Evolutionary conservation across 495 filamentous ascomycete species (phyloP), one percentile per base, ranked within the genome.

Genomic region (Friedmanniomyces simplex): DNA sequence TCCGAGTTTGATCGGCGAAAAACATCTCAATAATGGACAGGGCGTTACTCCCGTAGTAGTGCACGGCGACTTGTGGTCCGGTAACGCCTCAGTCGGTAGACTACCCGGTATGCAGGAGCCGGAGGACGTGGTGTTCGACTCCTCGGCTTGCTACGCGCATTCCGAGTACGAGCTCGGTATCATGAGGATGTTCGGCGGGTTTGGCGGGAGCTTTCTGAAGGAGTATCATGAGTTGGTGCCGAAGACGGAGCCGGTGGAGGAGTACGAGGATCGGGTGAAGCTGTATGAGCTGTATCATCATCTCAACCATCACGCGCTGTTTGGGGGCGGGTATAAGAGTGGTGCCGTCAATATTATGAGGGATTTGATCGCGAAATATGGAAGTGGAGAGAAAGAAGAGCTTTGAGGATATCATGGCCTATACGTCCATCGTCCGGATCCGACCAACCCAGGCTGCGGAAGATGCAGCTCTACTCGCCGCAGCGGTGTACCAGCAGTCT

Each of bases 161-260:
- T 83, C 74, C 16, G 91, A 96, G 75, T 96, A 82, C 73, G 91
- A 96, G 67, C 67, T 91, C 49, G 91, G 91, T 0, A 95, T 96
- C 50, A 96, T 95, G 91, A 78, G 78, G 56, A 91, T 97, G 88
- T 96, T 96, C 79, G 91, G 91, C 0, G 91, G 91, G 3, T 96
- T 94, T 74, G 83, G 83, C 20, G 66, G 69, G 0, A 66, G 60
- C 6, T 95, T 94, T 62, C 83, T 85, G 71, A 78, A 76, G 21
- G 84, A 89, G 71, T 96, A 96, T 70, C 81, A 88, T 72, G 62
- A 73, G 22, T 52, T 88, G 36, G 81, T 86, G 54, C 82, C 82
- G 2, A 95, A 85, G 76, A 81, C 84, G 24, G 87, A 94, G 70
- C 91, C 91, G 12, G 79, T 80, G 45, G 82, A 80, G 43, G 90